Evolutionary conservation across 192 early-diverging fungal genomes (phyloP), one percentile per base, ranked within the genome.

Genomic region (Coemansia sp.): DNA sequence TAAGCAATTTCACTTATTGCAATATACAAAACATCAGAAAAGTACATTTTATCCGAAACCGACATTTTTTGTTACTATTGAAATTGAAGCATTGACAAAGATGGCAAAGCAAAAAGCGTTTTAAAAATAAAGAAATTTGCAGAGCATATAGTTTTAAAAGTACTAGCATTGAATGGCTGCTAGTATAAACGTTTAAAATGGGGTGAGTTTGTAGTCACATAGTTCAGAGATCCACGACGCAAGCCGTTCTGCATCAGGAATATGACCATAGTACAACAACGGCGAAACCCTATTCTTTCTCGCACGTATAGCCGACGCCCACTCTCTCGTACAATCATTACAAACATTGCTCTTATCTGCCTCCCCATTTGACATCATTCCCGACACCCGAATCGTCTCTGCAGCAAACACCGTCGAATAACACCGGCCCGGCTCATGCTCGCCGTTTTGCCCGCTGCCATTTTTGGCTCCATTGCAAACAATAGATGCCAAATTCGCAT

Each of bases 241-340:
- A 20, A 80, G 77, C 1, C 65, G 64, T 0, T 40, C 46, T 4
- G 77, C 55, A 62, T 80, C 73, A 0, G 77, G 68, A 37, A 80
- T 74, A 48, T 80, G 77, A 1, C 77, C 77, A 56, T 80, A 80
- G 54, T 80, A 80, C 8, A 80, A 60, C 24, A 80, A 40, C 12
- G 77, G 77, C 12, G 77, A 71, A 14, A 74, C 49, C 18, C 61
- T 64, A 42, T 66, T 51, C 40, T 70, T 67, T 57, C 65, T 66
- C 5, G 47, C 25, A 9, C 63, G 56, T 4, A 80, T 63, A 17
- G 42, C 65, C 8, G 57, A 60, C 9, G 58, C 68, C 76, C 76
- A 79, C 59, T 70, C 64, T 23, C 65, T 50, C 0, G 76, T 74
- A 24, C 76, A 79, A 6, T 42, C 48, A 25, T 73, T 74, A 31